Base-by-base conservation (phyloP, 2,329 filamentous ascomycete species). In the Aspergillus carbonarius region DNA sequence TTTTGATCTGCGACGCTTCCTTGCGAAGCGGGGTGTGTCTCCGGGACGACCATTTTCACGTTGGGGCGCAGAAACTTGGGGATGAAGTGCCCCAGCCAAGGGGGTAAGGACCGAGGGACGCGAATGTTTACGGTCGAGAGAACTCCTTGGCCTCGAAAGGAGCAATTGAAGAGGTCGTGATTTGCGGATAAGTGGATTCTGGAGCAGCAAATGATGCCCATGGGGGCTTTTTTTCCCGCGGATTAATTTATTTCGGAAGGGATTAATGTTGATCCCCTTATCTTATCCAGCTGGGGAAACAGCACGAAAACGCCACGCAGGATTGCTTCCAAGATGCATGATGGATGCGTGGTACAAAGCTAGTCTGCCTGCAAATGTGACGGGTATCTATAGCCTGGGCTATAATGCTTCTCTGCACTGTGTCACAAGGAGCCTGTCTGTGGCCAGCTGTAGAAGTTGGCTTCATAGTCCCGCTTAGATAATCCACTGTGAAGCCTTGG, bases 111-210 rank as follows among this genome's bases (percentile, higher is more conserved):
- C 30, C 63, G 71, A 30, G 61, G 44, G 42, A 68, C 25, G 63
- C 66, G 72, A 74, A 76, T 76, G 46, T 64, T 76, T 68, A 55
- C 51, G 51, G 39, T 34, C 48, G 59, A 17, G 54, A 55, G 15
- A 10, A 55, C 9, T 27, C 5, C n/a, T 30, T 17, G 25, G 12
- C 25, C 25, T n/a, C 25, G 27, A 30, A 55, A 35, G 44, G 44
- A 30, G 44, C 23, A 7, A 48, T 48, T n/a, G 9, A 30, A 40
- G 30, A 32, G 37, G 40, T 20, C 13, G 30, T 9, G 7, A 42
- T 17, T 35, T 47, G 35, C 17, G 40, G 27, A 42, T 25, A 48
- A 30, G 23, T 30, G n/a, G 27, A 48, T 7, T 48, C 44, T 48
- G 44, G 25, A 48, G 27, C 18, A 27, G 44, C 44, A 48, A 47